A percentile compares a stretch with the other conserved stretches of the same genome.
Evolutionary conservation across 2,329 filamentous ascomycete species (phyloP).

Genomic region (Epicoccum sorghinum): DNA sequence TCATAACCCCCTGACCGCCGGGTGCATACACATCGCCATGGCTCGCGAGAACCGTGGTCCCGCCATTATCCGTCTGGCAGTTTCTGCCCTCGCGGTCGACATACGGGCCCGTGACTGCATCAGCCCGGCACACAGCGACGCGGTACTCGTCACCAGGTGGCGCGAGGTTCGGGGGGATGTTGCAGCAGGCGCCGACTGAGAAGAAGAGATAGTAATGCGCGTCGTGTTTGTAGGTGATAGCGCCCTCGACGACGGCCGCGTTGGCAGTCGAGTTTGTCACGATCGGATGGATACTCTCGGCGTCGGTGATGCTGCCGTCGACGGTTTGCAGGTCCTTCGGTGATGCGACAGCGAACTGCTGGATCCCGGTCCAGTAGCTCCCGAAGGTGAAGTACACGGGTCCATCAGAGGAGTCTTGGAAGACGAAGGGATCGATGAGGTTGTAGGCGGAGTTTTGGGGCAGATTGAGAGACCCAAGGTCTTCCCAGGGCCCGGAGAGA

Average conservation of each 20-base stretch:
- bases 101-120: slow-evolving; percentile 58
- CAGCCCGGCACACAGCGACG: slow-evolving; percentile 66
- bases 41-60: slow-evolving; percentile 63
- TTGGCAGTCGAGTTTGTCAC: slow-evolving; percentile 24
- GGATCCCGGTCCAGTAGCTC: slow-evolving; percentile 70
- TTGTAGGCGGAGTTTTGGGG: slow-evolving; percentile 47
- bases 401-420: slow-evolving; percentile 37
- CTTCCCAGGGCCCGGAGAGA: slow-evolving; percentile 63
- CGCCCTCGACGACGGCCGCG: slow-evolving; percentile 54
- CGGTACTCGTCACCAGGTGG: slow-evolving; percentile 65
- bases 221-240: slow-evolving; percentile 57
- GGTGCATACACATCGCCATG: slow-evolving; percentile 54
- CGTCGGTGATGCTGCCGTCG: background rate
- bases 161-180: slow-evolving; percentile 54
- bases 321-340: slow-evolving; percentile 14
- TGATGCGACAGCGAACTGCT: slow-evolving; percentile 59
- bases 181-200: slow-evolving; percentile 65
- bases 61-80: slow-evolving; percentile 60
- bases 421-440: slow-evolving; percentile 58
- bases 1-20: slow-evolving; percentile 40
- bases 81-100: slow-evolving; percentile 34
- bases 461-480: slow-evolving; percentile 59
- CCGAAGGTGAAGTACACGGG: slow-evolving; percentile 64
- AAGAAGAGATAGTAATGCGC: slow-evolving; percentile 68
- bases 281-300: slow-evolving; percentile 21